Base-by-base conservation (phyloP, 2,329 filamentous ascomycete species). In the Metarhizium anisopliae region DNA sequence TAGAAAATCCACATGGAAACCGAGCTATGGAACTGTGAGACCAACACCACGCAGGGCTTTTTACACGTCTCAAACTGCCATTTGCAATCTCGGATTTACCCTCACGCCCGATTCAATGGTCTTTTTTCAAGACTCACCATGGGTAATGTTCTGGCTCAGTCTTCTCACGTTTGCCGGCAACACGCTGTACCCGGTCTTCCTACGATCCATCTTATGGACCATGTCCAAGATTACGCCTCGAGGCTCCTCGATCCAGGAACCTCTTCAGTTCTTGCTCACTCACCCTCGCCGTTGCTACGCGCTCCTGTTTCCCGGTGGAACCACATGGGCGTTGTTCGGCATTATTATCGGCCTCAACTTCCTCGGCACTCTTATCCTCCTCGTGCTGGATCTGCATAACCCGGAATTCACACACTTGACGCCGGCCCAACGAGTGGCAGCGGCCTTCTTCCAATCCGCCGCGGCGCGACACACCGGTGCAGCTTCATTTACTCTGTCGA, bases 231-330 rank as follows among this genome's bases (percentile, higher is more conserved):
- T 76, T 3, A 64, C 72, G 0, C 76, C 78, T 0, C 64, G 70
- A 4, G 55, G 68, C 51, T 64, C 72, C 0, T 62, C 66, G 0
- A 74, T 72, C 51, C 67, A 69, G 2, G 74, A 77, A 40, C 66
- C 78, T 0, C 67, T 85, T 0, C 67, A 71, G 1, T 86, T 85
- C 59, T 70, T 86, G 0, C 75, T 87, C 11, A 77, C 85, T 53
- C 81, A 87, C 64, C 84, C 83, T 0, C 75, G 83, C 50, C 72
- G 83, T 6, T 85, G 82, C 60, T 86, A 83, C 62, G 85, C 81
- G 4, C 75, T 83, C 3, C 74, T 86, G 3, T 86, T 86, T 61
- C 83, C 82, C 0, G 74, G 76, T 36, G 68, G 70, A n/a, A 76
- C 81, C 8, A 85, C 83, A 0, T 85, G 80, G 80, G 78, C 77